phyloP scores from a whole-genome alignment of 495 filamentous ascomycete genomes.

The Monascus purpureus region DNA sequence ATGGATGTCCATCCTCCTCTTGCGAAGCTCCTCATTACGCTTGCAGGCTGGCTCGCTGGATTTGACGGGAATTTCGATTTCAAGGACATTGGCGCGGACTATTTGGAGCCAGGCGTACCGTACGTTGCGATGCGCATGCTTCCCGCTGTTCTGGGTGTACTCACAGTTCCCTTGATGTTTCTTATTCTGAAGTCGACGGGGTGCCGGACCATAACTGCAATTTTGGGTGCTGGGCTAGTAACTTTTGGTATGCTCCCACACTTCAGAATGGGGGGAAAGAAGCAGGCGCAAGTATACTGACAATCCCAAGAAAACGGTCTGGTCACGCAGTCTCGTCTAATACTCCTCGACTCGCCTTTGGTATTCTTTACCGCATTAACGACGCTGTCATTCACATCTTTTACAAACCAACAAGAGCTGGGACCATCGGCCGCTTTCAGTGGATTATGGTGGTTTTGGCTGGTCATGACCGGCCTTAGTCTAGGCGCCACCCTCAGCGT shows the following conservation, averaged over 20 bases:
- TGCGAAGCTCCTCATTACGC: constrained; percentile 86
- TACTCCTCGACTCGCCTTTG: constrained; percentile 88
- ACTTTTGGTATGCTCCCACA: constrained; percentile 59
- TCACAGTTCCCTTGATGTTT: constrained; percentile 84
- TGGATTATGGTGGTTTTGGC: constrained; percentile 95
- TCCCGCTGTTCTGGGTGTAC: constrained; percentile 74
- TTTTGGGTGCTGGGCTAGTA: constrained; percentile 69
- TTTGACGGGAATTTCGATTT: constrained; percentile 96
- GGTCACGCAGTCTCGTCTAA: constrained; percentile 85
- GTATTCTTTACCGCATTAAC: constrained; percentile 91
- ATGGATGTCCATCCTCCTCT: constrained; percentile 99
- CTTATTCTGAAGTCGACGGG: constrained; percentile 84
- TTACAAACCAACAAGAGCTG: constrained; percentile 93
- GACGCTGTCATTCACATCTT: constrained; percentile 77
- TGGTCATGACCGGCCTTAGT: constrained; percentile 69
- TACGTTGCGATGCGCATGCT: constrained; percentile 97
- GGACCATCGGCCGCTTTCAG: constrained; percentile 76
- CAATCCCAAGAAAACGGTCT: constrained; percentile 68
- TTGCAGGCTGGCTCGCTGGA: constrained; percentile 89
- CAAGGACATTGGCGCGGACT: constrained; percentile 99
- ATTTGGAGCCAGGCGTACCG: constrained; percentile 83
- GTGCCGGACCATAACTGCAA: constrained; percentile 70
- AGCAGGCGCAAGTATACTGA: constrained; percentile 4
- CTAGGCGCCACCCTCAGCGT: constrained; percentile 88
- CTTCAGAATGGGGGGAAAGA: no score